Evolutionary conservation across 306 rosid species (phyloP).

Genomic region (Vigna radiata): DNA sequence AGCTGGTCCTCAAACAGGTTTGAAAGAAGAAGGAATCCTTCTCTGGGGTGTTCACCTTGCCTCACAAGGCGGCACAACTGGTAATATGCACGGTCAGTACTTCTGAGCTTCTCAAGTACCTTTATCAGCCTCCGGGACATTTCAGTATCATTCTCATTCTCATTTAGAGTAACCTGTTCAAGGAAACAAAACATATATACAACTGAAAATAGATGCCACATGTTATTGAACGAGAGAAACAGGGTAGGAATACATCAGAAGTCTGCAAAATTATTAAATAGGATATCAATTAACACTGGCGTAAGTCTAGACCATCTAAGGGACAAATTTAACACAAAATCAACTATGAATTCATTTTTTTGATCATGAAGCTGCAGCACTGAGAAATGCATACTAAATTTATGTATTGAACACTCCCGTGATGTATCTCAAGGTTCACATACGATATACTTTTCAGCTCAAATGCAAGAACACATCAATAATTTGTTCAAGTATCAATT

Average conservation of each 20-base stretch:
- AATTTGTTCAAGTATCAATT: background rate
- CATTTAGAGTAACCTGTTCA: slow-evolving; percentile 66
- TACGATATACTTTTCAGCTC: background rate
- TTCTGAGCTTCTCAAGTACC: slow-evolving; percentile 72
- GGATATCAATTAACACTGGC: background rate
- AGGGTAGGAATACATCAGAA: no score
- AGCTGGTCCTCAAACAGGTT: slow-evolving; percentile 94
- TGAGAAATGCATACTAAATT: background rate
- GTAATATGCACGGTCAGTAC: slow-evolving; percentile 65
- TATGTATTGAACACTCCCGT: no score
- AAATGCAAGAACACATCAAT: background rate
- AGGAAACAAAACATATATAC: slow-evolving; percentile 35
- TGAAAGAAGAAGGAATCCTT: slow-evolving; percentile 82
- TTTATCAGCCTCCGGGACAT: slow-evolving; percentile 83
- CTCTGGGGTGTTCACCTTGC: slow-evolving; percentile 98
- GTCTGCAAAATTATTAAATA: no score
- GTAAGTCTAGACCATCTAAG: background rate
- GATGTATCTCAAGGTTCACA: background rate
- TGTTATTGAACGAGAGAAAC: no score
- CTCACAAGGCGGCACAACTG: slow-evolving; percentile 85
- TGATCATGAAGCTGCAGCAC: background rate
- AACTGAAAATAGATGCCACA: background rate
- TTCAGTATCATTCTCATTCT: slow-evolving; percentile 69
- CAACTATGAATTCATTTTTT: background rate
- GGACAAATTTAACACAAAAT: no score